Conservation (phyloP, 495 filamentous ascomycete species). For the Corynascus novoguineensis region DNA sequence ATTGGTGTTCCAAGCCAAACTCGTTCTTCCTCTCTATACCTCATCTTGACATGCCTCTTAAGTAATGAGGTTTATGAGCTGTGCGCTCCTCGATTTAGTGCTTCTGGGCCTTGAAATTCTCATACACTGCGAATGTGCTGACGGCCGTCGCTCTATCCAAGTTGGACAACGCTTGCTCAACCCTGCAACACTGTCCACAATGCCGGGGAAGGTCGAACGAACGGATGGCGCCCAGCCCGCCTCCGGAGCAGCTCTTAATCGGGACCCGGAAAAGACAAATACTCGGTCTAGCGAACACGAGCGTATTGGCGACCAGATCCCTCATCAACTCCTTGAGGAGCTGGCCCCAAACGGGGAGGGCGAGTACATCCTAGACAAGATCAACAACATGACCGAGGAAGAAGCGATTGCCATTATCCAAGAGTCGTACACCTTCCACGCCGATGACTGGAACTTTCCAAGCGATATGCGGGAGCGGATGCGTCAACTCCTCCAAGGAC, state of each 20-base stretch:
- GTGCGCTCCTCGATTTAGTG: no score
- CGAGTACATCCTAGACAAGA: slow-evolving; percentile 36
- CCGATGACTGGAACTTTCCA: slow-evolving; percentile 40
- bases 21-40: no score
- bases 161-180: no score
- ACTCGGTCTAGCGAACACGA: background rate
- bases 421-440: slow-evolving; percentile 29
- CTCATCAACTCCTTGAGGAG: slow-evolving; percentile 33
- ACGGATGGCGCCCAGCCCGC: slow-evolving; percentile 18
- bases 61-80: no score
- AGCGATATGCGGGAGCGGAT: slow-evolving; percentile 31
- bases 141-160: no score
- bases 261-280: slow-evolving; percentile 31
- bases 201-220: slow-evolving; percentile 14
- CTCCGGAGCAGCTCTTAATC: slow-evolving; percentile 7
- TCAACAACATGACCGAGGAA: slow-evolving; percentile 36
- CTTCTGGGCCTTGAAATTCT: no score
- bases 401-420: slow-evolving; percentile 32
- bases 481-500: slow-evolving; percentile 24
- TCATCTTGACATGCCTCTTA: no score
- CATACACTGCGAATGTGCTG: no score
- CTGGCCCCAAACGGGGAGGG: slow-evolving; percentile 35
- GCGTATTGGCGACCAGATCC: slow-evolving; percentile 30
- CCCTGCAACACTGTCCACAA: background rate
- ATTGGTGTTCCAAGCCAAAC: no score